Percentiles rank a stretch among this genome's conserved stretches.
Conservation (phyloP, 2,329 filamentous ascomycete species). For the Ceratocystis harringtonii region DNA sequence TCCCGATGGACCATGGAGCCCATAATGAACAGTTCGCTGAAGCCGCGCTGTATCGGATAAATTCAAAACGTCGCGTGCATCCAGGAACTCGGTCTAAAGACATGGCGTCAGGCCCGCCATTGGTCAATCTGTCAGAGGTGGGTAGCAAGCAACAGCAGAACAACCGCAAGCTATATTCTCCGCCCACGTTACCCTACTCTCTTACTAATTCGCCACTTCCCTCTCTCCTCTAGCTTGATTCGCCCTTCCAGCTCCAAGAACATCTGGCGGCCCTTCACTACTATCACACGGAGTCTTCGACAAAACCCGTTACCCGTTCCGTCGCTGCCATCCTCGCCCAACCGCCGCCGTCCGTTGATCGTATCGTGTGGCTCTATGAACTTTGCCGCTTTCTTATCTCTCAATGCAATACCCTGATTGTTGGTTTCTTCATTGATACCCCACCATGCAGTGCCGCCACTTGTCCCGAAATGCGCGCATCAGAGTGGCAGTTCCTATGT, state of each 20-base stretch:
- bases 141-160: neutral
- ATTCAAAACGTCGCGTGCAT: conserved; percentile 70
- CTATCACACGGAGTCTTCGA: conserved; percentile 54
- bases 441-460: conserved; percentile 79
- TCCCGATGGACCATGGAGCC: conserved; percentile 56
- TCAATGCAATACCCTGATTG: conserved; percentile 82
- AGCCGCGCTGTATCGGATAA: conserved; percentile 52
- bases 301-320: conserved; percentile 57
- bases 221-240: conserved; percentile 56
- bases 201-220: neutral
- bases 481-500: conserved; percentile 97
- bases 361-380: conserved; percentile 91
- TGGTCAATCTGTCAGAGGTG: conserved; percentile 75
- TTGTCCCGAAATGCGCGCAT: conserved; percentile 95
- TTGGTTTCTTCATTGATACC: conserved; percentile 80
- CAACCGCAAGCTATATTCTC: no score
- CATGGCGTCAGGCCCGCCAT: conserved; percentile 81
- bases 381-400: conserved; percentile 90
- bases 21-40: conserved; percentile 33
- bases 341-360: conserved; percentile 68
- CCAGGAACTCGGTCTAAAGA: conserved; percentile 83
- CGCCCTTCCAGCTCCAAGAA: conserved; percentile 92
- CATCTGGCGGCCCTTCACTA: conserved; percentile 88
- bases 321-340: conserved; percentile 63
- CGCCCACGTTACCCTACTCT: neutral